These are phyloP conservation scores for Paramecium biaurelia DNA, from an alignment of 73 alveolate species.

Conservation along the genomic window DNA sequence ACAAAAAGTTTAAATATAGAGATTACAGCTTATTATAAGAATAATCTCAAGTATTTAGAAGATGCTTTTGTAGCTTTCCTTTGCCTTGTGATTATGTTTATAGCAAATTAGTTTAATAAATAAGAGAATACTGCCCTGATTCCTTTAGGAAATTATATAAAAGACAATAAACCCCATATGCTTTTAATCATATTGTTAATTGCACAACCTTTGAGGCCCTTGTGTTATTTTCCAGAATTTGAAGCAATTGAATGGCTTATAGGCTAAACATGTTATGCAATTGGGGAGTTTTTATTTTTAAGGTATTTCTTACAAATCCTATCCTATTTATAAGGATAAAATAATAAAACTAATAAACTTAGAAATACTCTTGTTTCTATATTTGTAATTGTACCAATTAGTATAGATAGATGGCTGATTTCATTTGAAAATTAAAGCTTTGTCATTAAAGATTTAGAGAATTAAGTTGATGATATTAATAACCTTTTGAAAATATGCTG, in stretches of 20 bases:
- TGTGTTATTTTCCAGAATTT: constrained; percentile 16
- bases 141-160: neutral
- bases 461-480: neutral
- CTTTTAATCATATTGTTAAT: neutral
- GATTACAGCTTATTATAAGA: neutral
- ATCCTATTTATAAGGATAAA: neutral
- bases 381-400: constrained; percentile 25
- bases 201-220: constrained; percentile 8
- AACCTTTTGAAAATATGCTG: neutral
- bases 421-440: neutral
- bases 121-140: neutral
- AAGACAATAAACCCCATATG: neutral
- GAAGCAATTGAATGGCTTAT: constrained; percentile 45
- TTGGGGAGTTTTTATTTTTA: constrained; percentile 10
- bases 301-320: neutral
- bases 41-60: neutral
- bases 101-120: neutral
- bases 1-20: neutral
- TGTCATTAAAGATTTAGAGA: neutral
- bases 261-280: neutral
- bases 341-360: neutral
- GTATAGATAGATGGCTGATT: constrained; percentile 8
- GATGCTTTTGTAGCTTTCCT: neutral
- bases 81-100: neutral
- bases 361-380: neutral